Conservation (phyloP, 2,329 filamentous ascomycete species). For the Mollisiaceae sp. region DNA sequence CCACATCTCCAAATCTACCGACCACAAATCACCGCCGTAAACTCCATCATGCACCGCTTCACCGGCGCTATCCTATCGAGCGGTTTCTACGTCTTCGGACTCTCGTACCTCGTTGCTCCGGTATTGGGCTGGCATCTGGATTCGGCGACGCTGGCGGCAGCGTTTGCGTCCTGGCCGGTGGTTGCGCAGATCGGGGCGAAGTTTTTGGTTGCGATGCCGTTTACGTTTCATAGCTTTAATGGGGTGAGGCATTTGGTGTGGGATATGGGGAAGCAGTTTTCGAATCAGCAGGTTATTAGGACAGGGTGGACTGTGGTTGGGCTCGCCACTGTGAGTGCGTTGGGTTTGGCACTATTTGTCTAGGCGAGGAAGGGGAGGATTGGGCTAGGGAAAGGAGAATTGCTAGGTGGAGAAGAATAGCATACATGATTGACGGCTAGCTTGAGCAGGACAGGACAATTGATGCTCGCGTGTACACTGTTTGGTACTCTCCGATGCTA, state of each 20-base stretch:
- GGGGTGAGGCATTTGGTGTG: conserved; percentile 74
- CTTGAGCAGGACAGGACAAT: not conserved
- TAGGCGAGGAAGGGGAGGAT: conserved; percentile 17
- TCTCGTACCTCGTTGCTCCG: conserved; percentile 69
- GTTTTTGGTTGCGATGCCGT: conserved; percentile 63
- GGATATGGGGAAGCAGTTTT: conserved; percentile 67
- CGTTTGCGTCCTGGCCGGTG: conserved; percentile 66
- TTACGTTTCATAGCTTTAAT: conserved; percentile 72
- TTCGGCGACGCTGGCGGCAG: conserved; percentile 64
- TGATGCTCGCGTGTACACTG: not conserved
- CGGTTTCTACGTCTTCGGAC: conserved; percentile 68
- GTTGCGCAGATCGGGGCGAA: conserved; percentile 64
- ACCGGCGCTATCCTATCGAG: conserved; percentile 66
- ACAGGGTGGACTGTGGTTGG: conserved; percentile 69
- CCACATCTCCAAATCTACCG: conserved; percentile 74
- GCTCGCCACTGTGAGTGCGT: conserved; percentile 55
- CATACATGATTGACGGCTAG: not conserved
- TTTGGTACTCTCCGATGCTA: too few relatives aligned
- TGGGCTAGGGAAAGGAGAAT: too few relatives aligned
- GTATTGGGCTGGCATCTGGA: conserved; percentile 71
- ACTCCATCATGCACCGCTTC: conserved; percentile 65
- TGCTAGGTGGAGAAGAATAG: too few relatives aligned
- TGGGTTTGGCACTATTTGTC: conserved; percentile 40
- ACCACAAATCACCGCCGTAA: conserved; percentile 73
- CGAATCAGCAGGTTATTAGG: conserved; percentile 67